Base-by-base conservation (phyloP, 805 yeast genomes). In the Clavispora fructus region DNA sequence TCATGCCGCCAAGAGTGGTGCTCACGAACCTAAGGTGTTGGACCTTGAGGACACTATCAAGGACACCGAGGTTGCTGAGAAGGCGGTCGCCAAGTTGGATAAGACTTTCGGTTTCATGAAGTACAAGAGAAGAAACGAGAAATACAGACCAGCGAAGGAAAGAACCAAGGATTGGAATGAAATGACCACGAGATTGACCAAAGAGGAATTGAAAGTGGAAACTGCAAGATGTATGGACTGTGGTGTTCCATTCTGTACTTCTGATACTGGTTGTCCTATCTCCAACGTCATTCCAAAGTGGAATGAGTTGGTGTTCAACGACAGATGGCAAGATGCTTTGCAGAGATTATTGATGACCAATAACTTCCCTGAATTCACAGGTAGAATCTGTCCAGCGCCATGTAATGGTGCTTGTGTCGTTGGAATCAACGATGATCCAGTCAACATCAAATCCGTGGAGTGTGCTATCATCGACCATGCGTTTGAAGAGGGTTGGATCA, bases 211-310 rank as follows among this genome's bases (percentile, higher is more conserved):
- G 61, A 80, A 83, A 64, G 80, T 78, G 64, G 97, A 92, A 74
- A 87, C 98, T 48, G 97, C 98, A 13, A 82, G 99, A 69, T 92
- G 99, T 78, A 92, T 94, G 96, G 98, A 92, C 71, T 92, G 99
- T 77, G 99, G 99, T 75, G 95, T 94, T 58, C 99, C 99, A 48
- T 92, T 92, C 81, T 92, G 99, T 77, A 95, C 92, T 62, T 85
- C 96, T 41, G 98, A 92, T 67, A 87, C 96, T 39, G 99, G 99
- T 49, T 92, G 99, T 74, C 99, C 99, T 44, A 86, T 92, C 55
- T 90, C 97, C 44, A 92, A 92, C 70, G 83, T 92, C 58, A 92
- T 92, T 74, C 99, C 99, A 53, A 91, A 92, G 71, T 94, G 97
- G 92, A 94, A 92, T 67, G 98, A 91, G 65, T 79, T 94, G 56